Base-by-base conservation (phyloP, 352 stramenopile genomes). In the Peronosclerospora sorghi region DNA sequence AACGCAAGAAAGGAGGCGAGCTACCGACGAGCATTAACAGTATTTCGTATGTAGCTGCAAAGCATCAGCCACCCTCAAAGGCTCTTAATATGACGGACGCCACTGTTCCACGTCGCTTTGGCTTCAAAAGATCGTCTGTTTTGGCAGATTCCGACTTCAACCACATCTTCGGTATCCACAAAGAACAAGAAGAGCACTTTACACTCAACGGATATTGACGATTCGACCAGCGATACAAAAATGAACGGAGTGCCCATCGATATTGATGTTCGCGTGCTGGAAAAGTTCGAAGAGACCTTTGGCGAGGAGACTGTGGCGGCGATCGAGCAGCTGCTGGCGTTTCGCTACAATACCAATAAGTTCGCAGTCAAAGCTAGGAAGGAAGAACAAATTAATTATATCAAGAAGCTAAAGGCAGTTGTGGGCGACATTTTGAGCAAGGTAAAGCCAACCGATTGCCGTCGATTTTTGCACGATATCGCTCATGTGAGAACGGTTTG, bases 301-400 rank as follows among this genome's bases (percentile, higher is more conserved):
- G n/a, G n/a, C n/a, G n/a, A n/a, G n/a, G n/a, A n/a, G n/a, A n/a
- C n/a, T n/a, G n/a, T n/a, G n/a, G n/a, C n/a, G n/a, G n/a, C n/a
- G n/a, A n/a, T n/a, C n/a, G n/a, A n/a, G n/a, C n/a, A n/a, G n/a
- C n/a, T 80, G 41, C 52, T 85, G n/a, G 56, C 73, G 36, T 71
- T 77, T 19, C 59, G 66, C 14, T 35, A 59, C 23, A 85, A 83
- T 35, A 66, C 74, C 17, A 83, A 76, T 36, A 87, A 85, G 36
- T 87, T 81, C 35, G 63, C 79, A 21, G 54, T 62, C 15, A 80
- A 79, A 37, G 74, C 56, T 13, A 42, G 65, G 2, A 65, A 73
- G 26, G 72, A 87, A 26, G 74, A 87, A 40, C 54, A 83, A 41
- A 48, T 69, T 24, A 46, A 34, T 13, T 73, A 79, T 38, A 75